Percentiles rank a stretch among this genome's conserved stretches.
Evolutionary conservation across 2,329 filamentous ascomycete species (phyloP).

Genomic region (Aureobasidium namibiae): DNA sequence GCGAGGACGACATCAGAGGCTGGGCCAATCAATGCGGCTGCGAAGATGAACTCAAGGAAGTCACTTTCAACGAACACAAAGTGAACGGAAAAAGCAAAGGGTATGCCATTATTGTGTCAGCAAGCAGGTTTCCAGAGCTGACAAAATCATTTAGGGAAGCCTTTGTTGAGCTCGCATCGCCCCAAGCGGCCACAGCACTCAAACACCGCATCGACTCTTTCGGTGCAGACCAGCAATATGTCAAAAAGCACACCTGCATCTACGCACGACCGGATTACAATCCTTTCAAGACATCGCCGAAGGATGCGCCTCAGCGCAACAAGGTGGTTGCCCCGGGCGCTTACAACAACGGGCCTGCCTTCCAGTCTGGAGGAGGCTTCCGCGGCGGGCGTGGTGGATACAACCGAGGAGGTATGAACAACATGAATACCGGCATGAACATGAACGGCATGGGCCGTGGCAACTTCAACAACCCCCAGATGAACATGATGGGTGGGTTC

Average conservation of each 20-base stretch:
- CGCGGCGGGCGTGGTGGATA: conserved; percentile 24
- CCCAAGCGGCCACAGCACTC: conserved; percentile 75
- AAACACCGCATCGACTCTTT: conserved; percentile 73
- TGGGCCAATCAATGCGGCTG: conserved; percentile 73
- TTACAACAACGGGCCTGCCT: conserved; percentile 30
- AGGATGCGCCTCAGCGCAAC: conserved; percentile 68
- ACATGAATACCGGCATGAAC: conserved; percentile 15
- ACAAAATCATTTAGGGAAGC: conserved; percentile 47
- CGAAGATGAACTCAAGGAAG: conserved; percentile 79
- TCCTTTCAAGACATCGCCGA: conserved; percentile 83
- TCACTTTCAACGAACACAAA: conserved; percentile 97
- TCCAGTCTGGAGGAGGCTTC: conserved; percentile 43
- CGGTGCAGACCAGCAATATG: conserved; percentile 46
- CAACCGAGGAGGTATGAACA: conserved; percentile 20
- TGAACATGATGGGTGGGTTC: conserved; percentile 16
- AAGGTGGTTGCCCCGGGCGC: conserved; percentile 45
- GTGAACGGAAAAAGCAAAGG: conserved; percentile 98
- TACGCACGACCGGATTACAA: conserved; percentile 74
- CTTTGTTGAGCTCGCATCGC: conserved; percentile 75
- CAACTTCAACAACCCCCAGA: conserved; percentile 14
- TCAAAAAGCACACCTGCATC: conserved; percentile 61
- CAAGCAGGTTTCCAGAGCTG: conserved; percentile 3
- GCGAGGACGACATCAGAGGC: conserved; percentile 85
- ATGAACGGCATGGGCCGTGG: conserved; percentile 16
- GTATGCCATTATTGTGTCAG: conserved; percentile 43